A percentile compares a stretch with the other conserved stretches of the same genome.
These are phyloP conservation scores for Perkinsus chesapeaki DNA, from an alignment of 169 alveolate genomes.

Conservation along the genomic window DNA sequence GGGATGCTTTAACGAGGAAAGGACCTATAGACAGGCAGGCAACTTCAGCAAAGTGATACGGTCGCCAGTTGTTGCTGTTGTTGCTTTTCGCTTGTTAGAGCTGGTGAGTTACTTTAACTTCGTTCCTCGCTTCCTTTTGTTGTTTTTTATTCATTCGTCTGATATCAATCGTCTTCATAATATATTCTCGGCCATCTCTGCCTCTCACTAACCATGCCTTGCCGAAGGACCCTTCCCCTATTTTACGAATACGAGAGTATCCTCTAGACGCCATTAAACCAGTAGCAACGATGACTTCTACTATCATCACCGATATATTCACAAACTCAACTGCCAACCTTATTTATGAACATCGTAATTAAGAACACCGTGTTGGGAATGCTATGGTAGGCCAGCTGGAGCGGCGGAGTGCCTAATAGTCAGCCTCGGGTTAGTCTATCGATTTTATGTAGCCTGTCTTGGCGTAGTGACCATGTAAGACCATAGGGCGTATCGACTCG, in stretches of 20 bases:
- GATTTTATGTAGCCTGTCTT: background rate
- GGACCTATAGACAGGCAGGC: constrained; percentile 48
- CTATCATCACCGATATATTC: background rate
- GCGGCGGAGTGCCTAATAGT: background rate
- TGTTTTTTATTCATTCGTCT: constrained; percentile 56
- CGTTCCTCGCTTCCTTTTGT: constrained; percentile 63
- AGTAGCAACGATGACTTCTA: background rate
- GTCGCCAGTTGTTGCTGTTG: background rate
- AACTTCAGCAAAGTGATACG: background rate
- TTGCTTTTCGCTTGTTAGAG: background rate
- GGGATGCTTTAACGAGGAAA: constrained; percentile 80
- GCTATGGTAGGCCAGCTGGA: too few relatives aligned
- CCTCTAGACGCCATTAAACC: background rate
- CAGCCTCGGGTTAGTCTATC: background rate
- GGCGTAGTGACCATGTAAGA: background rate
- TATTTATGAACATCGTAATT: too few relatives aligned
- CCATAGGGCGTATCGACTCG: background rate
- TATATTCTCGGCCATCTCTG: constrained; percentile 46
- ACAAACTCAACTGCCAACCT: too few relatives aligned
- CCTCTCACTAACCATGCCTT: constrained; percentile 56
- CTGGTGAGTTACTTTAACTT: constrained; percentile 41
- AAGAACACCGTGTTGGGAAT: too few relatives aligned
- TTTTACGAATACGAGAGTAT: background rate
- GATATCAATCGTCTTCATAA: constrained; percentile 71
- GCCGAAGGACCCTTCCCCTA: constrained; percentile 78